phyloP scores from a whole-genome alignment of 108 stramenopile genomes.

The Cylindrotheca closterium region DNA sequence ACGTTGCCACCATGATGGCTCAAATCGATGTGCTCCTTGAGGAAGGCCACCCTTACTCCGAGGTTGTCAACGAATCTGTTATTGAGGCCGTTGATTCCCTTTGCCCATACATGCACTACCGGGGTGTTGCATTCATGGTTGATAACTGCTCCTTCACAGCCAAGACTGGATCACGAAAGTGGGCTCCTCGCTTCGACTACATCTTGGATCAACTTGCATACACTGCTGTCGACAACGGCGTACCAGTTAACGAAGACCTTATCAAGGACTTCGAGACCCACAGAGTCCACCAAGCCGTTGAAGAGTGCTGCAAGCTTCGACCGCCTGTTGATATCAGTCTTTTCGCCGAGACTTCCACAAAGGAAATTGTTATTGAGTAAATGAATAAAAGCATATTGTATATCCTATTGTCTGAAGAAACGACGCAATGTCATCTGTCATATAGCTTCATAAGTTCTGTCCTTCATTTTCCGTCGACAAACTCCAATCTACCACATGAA shows the following conservation, averaged over 20 bases:
- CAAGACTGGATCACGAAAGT: constrained; percentile 96
- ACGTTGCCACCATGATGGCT: constrained; percentile 99
- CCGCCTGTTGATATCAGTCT: constrained; percentile 95
- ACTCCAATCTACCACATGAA: no score
- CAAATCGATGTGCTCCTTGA: constrained; percentile 97
- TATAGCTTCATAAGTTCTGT: no score
- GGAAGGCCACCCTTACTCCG: constrained; percentile 97
- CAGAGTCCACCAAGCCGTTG: constrained; percentile 92
- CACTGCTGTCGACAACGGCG: constrained; percentile 95
- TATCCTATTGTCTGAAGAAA: no score
- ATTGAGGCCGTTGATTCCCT: constrained; percentile 98
- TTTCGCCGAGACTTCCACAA: constrained; percentile 88
- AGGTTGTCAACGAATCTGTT: constrained; percentile 98
- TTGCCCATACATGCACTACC: constrained; percentile 99
- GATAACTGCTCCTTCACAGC: constrained; percentile 99
- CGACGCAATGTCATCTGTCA: no score
- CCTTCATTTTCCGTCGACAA: no score
- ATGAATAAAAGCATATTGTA: constrained; percentile 13
- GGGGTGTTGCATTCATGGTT: constrained; percentile 98
- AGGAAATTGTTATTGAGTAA: constrained; percentile 96
- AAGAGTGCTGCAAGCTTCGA: constrained; percentile 95
- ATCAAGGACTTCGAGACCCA: constrained; percentile 90
- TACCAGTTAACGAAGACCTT: constrained; percentile 78
- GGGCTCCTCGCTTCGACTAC: constrained; percentile 99
- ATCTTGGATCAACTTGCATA: constrained; percentile 97